Percentiles rank a stretch among this genome's conserved stretches.
phyloP scores from a whole-genome alignment of 768 basidiomycete genomes.

The Galerina marginata region DNA sequence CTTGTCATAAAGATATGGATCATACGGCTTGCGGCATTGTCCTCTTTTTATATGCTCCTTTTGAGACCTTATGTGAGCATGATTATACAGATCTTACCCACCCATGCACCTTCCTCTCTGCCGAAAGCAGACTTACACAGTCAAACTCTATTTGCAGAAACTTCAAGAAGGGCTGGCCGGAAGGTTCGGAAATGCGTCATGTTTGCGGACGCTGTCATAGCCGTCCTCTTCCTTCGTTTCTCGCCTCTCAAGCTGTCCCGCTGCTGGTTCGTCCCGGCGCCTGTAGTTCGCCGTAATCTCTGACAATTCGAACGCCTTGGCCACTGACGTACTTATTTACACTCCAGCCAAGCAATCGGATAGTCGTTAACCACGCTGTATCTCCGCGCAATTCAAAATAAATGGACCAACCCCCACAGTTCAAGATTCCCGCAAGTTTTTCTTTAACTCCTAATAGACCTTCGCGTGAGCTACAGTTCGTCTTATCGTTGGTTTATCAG shows the following conservation, averaged over 20 bases:
- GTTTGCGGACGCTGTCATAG: not conserved
- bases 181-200: constrained; percentile 1
- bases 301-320: not conserved
- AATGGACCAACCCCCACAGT: not conserved
- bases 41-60: no score
- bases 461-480: constrained; percentile 9
- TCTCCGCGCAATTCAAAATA: not conserved
- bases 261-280: not conserved
- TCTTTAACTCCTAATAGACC: constrained; percentile 15
- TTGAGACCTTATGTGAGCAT: no score
- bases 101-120: not conserved
- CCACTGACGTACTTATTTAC: not conserved
- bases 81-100: not conserved
- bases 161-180: not conserved
- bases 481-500: not conserved
- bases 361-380: not conserved
- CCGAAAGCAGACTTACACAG: no score
- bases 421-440: not conserved
- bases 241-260: not conserved
- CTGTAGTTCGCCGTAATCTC: no score
- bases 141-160: not conserved
- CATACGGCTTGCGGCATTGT: no score
- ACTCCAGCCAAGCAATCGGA: not conserved
- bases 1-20: constrained; percentile 6
- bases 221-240: not conserved